Base-by-base conservation (phyloP, 306 rosid genomes). In the Amphicarpaea edgeworthii region DNA sequence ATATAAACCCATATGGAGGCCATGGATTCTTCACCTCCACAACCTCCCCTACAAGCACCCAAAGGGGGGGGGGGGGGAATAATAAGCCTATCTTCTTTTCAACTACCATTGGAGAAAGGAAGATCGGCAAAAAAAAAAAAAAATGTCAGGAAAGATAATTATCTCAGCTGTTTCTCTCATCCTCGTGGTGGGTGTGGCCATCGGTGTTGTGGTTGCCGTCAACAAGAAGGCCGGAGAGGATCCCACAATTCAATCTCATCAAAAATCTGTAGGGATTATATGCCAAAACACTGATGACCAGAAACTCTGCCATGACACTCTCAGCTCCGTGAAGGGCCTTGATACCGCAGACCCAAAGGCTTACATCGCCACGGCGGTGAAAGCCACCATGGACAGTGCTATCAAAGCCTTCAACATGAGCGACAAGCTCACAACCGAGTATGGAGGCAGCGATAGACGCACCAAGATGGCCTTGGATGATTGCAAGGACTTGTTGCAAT, bases 131-230 rank as follows among this genome's bases (percentile, higher is more conserved):
- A 1, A 21, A 30, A 6, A 4, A 23, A 32, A 55, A 21, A 17
- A 74, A 76, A 92, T 88, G 93, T 24, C 19, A 0, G 86, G 88
- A 2, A 91, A 88, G 73, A 37, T 81, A 37, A 11, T 86, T 19
- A 32, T 86, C 0, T 85, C 96, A 0, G 82, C 42, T 5, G 55
- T 88, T 28, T 88, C 91, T 51, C 61, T 93, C 28, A 83, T 93
- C 43, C 88, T 93, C 0, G 85, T 91, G 1, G 93, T 91, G 0
- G 97, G 97, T 2, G 93, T 88, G 6, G 92, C 76, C 3, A 30
- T 88, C 0, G 94, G 90, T 0, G 80, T 86, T 2, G 84, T 85
- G 0, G 87, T 88, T 0, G 40, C 82, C 0, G 84, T 89, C 21
- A 46, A 64, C 49, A 81, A 20, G 8, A 81, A 68, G 14, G 16